Percentiles rank a stretch among this genome's conserved stretches.
Evolutionary conservation across 208 protist genomes (phyloP).

Genomic region (Strigomonas galati): DNA sequence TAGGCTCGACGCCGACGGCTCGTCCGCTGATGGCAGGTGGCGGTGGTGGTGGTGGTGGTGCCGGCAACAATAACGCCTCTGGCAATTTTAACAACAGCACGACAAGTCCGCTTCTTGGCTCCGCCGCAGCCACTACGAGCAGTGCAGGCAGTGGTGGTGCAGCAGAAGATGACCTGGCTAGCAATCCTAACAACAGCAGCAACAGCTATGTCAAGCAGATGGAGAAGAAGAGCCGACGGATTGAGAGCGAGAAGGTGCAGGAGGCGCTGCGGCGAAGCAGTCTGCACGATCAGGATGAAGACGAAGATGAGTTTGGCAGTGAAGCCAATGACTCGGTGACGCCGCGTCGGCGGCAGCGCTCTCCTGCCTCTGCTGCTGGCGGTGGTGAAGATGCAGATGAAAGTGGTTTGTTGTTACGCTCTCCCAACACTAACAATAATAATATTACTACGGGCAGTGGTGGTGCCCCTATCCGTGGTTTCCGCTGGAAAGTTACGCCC

Average conservation of each 20-base stretch:
- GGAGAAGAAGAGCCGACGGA: background rate
- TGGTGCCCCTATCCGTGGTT: background rate
- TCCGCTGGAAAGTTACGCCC: background rate
- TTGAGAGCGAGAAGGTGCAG: constrained; percentile 2
- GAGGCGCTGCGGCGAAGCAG: constrained; percentile 4
- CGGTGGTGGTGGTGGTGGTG: background rate
- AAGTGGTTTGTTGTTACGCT: too few species aligned
- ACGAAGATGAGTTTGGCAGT: background rate
- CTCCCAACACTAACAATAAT: too few species aligned
- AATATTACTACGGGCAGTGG: too few species aligned
- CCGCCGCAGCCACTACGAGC: background rate
- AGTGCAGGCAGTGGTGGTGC: too few species aligned
- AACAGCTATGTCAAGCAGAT: background rate
- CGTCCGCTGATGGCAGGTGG: background rate
- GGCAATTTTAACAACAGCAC: background rate
- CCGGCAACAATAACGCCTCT: background rate
- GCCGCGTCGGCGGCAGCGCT: background rate
- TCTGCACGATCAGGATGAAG: background rate
- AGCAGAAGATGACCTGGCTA: background rate
- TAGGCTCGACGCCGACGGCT: background rate
- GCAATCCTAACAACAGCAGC: background rate
- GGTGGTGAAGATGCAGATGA: too few species aligned
- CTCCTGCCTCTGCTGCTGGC: too few species aligned
- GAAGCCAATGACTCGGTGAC: too few species aligned
- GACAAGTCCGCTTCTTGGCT: background rate